phyloP scores from a whole-genome alignment of 2,329 filamentous ascomycete species.

The Colletotrichum cereale region DNA sequence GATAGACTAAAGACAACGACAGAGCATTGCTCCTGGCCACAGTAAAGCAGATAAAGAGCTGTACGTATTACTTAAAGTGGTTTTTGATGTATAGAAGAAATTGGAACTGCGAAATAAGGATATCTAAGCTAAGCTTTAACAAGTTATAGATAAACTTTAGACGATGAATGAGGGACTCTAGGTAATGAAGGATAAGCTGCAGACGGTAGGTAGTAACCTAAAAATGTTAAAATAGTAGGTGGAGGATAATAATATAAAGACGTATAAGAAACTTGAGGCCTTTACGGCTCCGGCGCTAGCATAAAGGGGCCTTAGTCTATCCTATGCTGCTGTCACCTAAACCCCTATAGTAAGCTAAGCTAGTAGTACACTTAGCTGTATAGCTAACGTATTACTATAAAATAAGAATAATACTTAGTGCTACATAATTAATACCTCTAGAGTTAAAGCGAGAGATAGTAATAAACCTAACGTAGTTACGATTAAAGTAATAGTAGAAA shows the following conservation, averaged over 20 bases:
- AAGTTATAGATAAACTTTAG: neutral
- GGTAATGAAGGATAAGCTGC: neutral
- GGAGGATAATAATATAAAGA: neutral
- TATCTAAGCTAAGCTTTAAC: neutral
- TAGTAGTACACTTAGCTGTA: neutral
- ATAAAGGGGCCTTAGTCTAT: neutral
- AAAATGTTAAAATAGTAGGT: neutral
- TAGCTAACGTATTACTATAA: neutral
- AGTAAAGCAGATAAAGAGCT: neutral
- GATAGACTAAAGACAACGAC: neutral
- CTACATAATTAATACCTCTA: constrained; percentile 14
- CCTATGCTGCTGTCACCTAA: neutral
- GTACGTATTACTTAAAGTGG: neutral
- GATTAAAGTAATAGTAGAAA: neutral
- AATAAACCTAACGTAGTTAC: neutral
- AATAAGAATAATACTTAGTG: neutral
- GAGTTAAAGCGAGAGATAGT: neutral
- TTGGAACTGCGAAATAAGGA: neutral
- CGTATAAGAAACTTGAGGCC: neutral
- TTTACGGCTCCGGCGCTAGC: neutral
- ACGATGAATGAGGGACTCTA: neutral
- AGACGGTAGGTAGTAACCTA: neutral
- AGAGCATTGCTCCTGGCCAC: neutral
- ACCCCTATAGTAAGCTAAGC: neutral
- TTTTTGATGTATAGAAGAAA: neutral